Evolutionary conservation across 768 basidiomycete genomes (phyloP).

Genomic region (Termitomyces sp.): DNA sequence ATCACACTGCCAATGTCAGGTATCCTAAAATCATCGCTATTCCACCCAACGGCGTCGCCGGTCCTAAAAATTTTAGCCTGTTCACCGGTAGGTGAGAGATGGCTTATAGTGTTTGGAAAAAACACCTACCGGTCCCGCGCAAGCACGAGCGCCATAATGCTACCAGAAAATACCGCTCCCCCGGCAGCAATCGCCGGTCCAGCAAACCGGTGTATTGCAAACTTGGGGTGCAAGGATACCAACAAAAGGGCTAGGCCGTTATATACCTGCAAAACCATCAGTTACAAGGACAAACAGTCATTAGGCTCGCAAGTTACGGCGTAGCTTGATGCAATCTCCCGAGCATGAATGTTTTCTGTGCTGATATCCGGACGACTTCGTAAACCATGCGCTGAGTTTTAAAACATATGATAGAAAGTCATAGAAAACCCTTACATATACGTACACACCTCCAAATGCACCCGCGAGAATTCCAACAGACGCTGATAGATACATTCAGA

Average conservation of each 20-base stretch:
- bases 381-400: constrained; percentile 45
- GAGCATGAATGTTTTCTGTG: constrained; percentile 49
- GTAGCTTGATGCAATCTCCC: constrained; percentile 59
- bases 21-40: constrained; percentile 64
- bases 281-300: background rate
- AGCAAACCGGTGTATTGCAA: constrained; percentile 55
- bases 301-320: constrained; percentile 35
- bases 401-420: background rate
- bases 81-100: constrained; percentile 22
- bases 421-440: background rate
- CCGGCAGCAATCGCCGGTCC: constrained; percentile 63
- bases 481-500: constrained; percentile 19
- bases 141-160: constrained; percentile 52
- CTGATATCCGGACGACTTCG: constrained; percentile 41
- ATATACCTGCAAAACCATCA: constrained; percentile 39
- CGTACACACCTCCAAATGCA: constrained; percentile 51
- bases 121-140: constrained; percentile 34
- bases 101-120: background rate
- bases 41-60: constrained; percentile 65
- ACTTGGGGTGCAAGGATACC: constrained; percentile 58
- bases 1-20: constrained; percentile 42
- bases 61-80: constrained; percentile 49
- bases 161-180: constrained; percentile 54
- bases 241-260: constrained; percentile 65
- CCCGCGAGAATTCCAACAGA: constrained; percentile 51